Evolutionary conservation across 2,329 filamentous ascomycete genomes (phyloP).

Genomic region (Epichloe sp.): DNA sequence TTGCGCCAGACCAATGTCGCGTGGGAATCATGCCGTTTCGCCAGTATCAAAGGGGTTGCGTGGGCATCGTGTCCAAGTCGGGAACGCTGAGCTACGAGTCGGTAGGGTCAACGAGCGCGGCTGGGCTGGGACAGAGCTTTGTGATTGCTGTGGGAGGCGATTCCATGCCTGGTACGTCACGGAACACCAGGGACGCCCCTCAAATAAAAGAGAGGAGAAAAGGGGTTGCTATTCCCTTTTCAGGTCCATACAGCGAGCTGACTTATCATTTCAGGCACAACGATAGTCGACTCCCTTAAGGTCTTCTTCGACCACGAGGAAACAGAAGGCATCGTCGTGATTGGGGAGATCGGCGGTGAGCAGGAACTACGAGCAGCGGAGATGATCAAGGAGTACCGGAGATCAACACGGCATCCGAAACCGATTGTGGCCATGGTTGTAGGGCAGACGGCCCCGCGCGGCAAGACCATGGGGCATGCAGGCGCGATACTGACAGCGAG

Average conservation of each 20-base stretch:
- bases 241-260: background rate
- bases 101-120: slow-evolving; percentile 58
- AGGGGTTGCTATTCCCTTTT: too few relatives aligned
- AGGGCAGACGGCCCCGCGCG: slow-evolving; percentile 46
- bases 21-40: slow-evolving; percentile 29
- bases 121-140: slow-evolving; percentile 64
- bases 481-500: slow-evolving; percentile 40
- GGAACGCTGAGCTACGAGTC: slow-evolving; percentile 72
- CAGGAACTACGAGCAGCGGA: slow-evolving; percentile 60
- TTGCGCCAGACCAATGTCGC: slow-evolving; percentile 55
- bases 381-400: slow-evolving; percentile 53
- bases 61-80: slow-evolving; percentile 70
- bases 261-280: slow-evolving; percentile 30
- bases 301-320: slow-evolving; percentile 55
- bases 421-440: slow-evolving; percentile 51
- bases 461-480: slow-evolving; percentile 59
- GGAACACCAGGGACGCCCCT: background rate
- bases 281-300: slow-evolving; percentile 55
- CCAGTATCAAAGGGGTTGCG: slow-evolving; percentile 39
- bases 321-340: slow-evolving; percentile 57
- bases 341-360: slow-evolving; percentile 59
- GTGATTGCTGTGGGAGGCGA: slow-evolving; percentile 71
- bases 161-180: slow-evolving; percentile 44
- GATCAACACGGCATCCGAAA: slow-evolving; percentile 45
- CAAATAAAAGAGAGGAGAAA: too few relatives aligned